Evolutionary conservation across 768 basidiomycete species (phyloP).

Genomic region (Suillus paluster): DNA sequence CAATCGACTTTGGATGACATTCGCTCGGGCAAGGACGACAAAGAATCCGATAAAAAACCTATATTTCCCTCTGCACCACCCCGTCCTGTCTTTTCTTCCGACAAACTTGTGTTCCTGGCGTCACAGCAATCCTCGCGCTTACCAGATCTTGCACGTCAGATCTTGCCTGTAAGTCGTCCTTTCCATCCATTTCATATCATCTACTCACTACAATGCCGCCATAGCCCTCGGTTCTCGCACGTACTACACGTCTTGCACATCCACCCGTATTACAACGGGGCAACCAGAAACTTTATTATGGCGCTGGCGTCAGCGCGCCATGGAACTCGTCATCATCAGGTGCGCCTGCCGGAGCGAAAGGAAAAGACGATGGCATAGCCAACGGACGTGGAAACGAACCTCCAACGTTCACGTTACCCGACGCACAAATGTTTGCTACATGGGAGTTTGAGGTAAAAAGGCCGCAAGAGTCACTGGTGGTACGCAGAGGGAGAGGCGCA

Average conservation of each 20-base stretch:
- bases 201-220: background rate
- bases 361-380: constrained; percentile 24
- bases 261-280: constrained; percentile 64
- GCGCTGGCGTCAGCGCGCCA: constrained; percentile 44
- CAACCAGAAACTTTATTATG: constrained; percentile 45
- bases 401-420: constrained; percentile 42
- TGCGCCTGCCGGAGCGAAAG: constrained; percentile 26
- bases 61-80: constrained; percentile 42
- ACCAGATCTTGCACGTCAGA: constrained; percentile 66
- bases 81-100: constrained; percentile 45
- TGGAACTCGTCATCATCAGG: constrained; percentile 44
- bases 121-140: constrained; percentile 68
- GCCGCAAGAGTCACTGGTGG: constrained; percentile 40
- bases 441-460: constrained; percentile 54
- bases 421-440: constrained; percentile 54
- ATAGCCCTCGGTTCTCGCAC: constrained; percentile 58
- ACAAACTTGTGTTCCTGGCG: constrained; percentile 64
- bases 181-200: background rate
- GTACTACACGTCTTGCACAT: constrained; percentile 66
- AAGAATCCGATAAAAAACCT: constrained; percentile 51
- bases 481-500: constrained; percentile 33
- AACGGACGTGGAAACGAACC: constrained; percentile 29
- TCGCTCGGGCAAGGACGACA: constrained; percentile 48
- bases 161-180: constrained; percentile 61
- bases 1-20: constrained; percentile 34